phyloP scores from a whole-genome alignment of 352 stramenopile species.

The Peronospora farinosa region DNA sequence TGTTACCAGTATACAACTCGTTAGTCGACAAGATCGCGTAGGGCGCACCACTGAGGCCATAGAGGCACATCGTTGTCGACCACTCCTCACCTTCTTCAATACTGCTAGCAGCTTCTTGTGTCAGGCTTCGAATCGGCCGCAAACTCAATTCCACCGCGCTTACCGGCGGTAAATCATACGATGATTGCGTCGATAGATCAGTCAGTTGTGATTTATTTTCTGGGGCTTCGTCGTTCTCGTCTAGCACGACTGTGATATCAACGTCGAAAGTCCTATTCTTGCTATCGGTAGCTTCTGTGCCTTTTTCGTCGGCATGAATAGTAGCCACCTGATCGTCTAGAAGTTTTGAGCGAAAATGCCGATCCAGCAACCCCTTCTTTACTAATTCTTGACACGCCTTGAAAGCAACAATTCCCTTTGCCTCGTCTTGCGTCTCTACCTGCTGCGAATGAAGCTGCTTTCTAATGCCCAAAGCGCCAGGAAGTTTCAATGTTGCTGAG shows the following conservation, averaged over 20 bases:
- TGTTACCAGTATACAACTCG: constrained; percentile 75
- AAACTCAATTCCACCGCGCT: constrained; percentile 68
- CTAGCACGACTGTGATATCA: constrained; percentile 38
- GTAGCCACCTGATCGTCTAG: constrained; percentile 41
- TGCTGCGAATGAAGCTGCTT: constrained; percentile 59
- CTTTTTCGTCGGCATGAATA: constrained; percentile 28
- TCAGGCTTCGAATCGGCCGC: constrained; percentile 50
- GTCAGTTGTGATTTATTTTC: constrained; percentile 26
- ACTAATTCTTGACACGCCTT: constrained; percentile 71
- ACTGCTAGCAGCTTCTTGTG: constrained; percentile 15
- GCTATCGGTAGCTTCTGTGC: not conserved
- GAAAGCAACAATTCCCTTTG: constrained; percentile 79
- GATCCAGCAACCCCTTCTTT: constrained; percentile 63
- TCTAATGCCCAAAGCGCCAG: constrained; percentile 50
- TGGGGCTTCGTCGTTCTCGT: constrained; percentile 21
- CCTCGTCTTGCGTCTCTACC: constrained; percentile 49
- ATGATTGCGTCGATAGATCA: constrained; percentile 76
- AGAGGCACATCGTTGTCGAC: constrained; percentile 71
- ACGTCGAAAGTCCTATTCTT: constrained; percentile 2
- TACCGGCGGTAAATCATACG: constrained; percentile 79
- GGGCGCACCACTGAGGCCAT: constrained; percentile 54
- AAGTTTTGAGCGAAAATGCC: constrained; percentile 63
- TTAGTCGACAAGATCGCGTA: constrained; percentile 75
- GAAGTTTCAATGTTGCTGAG: constrained; percentile 57
- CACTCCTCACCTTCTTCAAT: constrained; percentile 31